Evolutionary conservation across 495 filamentous ascomycete species (phyloP).

Genomic region (Penicillium lividum): DNA sequence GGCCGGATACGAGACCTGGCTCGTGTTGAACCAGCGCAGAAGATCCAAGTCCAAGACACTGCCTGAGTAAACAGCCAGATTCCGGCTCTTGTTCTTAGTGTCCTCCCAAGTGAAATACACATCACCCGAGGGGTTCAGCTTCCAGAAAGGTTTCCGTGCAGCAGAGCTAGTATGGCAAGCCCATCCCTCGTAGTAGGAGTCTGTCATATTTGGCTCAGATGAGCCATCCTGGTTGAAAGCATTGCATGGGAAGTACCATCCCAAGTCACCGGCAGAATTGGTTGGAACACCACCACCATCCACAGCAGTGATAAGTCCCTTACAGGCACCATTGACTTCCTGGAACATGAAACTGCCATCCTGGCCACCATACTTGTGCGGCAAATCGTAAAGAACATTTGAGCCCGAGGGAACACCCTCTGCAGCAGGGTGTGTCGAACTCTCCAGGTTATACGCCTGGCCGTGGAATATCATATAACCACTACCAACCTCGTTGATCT

Average conservation of each 20-base stretch:
- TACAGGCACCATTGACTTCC: conserved; percentile 97
- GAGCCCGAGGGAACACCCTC: conserved; percentile 65
- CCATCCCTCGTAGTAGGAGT: conserved; percentile 78
- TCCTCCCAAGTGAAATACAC: conserved; percentile 98
- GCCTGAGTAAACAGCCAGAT: conserved; percentile 90
- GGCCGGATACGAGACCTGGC: conserved; percentile 75
- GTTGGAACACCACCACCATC: conserved; percentile 76
- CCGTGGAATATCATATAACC: conserved; percentile 98
- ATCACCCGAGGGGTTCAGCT: conserved; percentile 58
- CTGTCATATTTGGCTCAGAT: conserved; percentile 68
- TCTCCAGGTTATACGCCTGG: conserved; percentile 73
- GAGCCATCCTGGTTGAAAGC: conserved; percentile 94
- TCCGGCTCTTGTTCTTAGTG: conserved; percentile 82
- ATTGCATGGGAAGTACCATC: conserved; percentile 96
- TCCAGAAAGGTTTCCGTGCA: conserved; percentile 75
- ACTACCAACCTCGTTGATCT: conserved; percentile 72
- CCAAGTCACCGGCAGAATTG: conserved; percentile 70
- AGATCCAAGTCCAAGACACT: conserved; percentile 93
- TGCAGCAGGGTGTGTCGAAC: conserved; percentile 76
- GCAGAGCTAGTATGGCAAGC: conserved; percentile 77
- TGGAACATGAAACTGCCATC: conserved; percentile 98
- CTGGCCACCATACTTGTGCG: conserved; percentile 74
- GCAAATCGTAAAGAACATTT: conserved; percentile 86
- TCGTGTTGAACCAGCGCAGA: conserved; percentile 83
- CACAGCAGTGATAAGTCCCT: conserved; percentile 76